phyloP scores from a whole-genome alignment of 1,284 basidiomycete genomes.

The Ceratobasidium sp. region DNA sequence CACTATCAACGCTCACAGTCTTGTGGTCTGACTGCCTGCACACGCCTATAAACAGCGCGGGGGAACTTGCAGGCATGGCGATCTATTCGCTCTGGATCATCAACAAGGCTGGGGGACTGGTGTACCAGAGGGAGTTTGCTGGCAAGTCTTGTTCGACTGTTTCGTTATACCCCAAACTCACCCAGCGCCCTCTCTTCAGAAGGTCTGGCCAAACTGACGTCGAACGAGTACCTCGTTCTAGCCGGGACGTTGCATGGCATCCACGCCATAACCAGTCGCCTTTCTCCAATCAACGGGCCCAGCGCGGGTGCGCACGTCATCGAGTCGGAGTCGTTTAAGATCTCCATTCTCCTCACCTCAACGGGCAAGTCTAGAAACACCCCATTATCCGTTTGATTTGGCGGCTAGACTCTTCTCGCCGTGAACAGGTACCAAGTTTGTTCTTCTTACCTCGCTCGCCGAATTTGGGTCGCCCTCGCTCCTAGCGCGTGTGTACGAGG shows the following conservation, averaged over 20 bases:
- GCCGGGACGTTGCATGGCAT: conserved; percentile 98
- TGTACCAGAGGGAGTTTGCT: conserved; percentile 92
- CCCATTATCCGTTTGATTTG: conserved; percentile 14
- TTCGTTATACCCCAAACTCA: conserved; percentile 26
- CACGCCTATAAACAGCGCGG: too few species aligned
- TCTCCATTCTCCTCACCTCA: conserved; percentile 89
- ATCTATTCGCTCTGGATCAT: conserved; percentile 92
- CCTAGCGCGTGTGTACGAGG: conserved; percentile 83
- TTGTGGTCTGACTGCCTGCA: neutral
- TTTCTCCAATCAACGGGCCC: conserved; percentile 80
- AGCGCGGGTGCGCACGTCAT: conserved; percentile 93
- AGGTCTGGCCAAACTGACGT: conserved; percentile 85
- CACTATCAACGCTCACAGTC: conserved; percentile 2
- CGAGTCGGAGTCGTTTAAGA: conserved; percentile 93
- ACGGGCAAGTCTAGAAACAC: conserved; percentile 76
- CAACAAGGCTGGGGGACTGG: conserved; percentile 98
- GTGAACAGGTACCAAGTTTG: conserved; percentile 94
- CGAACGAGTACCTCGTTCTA: conserved; percentile 98
- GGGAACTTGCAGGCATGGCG: conserved; percentile 63
- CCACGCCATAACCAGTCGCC: conserved; percentile 94
- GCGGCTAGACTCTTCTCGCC: conserved; percentile 13
- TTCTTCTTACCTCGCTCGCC: conserved; percentile 84
- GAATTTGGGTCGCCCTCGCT: conserved; percentile 80
- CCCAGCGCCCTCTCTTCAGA: conserved; percentile 64
- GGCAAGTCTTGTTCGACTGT: conserved; percentile 63